These are phyloP conservation scores for Naumovozyma castellii DNA, from an alignment of 805 yeast species.

Conservation along the genomic window DNA sequence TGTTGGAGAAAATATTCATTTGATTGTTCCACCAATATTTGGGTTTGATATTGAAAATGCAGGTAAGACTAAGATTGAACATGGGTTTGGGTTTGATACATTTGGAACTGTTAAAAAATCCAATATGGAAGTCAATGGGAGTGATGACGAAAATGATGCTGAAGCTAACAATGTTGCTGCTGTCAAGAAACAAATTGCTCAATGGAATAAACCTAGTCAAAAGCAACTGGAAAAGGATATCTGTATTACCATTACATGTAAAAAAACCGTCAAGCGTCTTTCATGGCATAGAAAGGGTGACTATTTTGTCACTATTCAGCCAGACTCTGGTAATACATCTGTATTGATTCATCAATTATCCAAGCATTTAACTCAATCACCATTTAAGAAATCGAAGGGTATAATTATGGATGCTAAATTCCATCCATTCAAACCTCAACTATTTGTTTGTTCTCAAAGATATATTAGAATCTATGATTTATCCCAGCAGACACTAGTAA, in stretches of 20 bases:
- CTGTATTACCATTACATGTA: conserved; percentile 58
- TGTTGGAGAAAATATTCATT: conserved; percentile 69
- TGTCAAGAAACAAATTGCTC: conserved; percentile 47
- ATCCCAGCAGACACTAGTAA: conserved; percentile 71
- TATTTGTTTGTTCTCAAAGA: conserved; percentile 90
- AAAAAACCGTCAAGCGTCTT: conserved; percentile 61
- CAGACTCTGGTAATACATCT: conserved; percentile 79
- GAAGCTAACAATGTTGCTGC: conserved; percentile 28
- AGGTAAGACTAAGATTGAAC: conserved; percentile 69
- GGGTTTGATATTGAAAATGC: conserved; percentile 79
- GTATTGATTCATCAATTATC: conserved; percentile 92
- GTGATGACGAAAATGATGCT: conserved; percentile 33
- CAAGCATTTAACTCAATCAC: conserved; percentile 90
- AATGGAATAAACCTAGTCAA: conserved; percentile 75
- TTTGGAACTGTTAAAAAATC: conserved; percentile 45
- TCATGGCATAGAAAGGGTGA: conserved; percentile 98
- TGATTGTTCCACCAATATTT: conserved; percentile 84
- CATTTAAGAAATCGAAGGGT: conserved; percentile 88
- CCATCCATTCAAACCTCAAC: conserved; percentile 92
- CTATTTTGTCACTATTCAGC: conserved; percentile 93
- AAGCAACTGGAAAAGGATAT: conserved; percentile 58
- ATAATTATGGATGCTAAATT: conserved; percentile 91
- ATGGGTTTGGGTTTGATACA: conserved; percentile 83
- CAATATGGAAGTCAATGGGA: conserved; percentile 31
- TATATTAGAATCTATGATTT: conserved; percentile 85